These are phyloP conservation scores for Pichia kluyveri DNA, from an alignment of 805 yeast genomes.

Conservation along the genomic window DNA sequence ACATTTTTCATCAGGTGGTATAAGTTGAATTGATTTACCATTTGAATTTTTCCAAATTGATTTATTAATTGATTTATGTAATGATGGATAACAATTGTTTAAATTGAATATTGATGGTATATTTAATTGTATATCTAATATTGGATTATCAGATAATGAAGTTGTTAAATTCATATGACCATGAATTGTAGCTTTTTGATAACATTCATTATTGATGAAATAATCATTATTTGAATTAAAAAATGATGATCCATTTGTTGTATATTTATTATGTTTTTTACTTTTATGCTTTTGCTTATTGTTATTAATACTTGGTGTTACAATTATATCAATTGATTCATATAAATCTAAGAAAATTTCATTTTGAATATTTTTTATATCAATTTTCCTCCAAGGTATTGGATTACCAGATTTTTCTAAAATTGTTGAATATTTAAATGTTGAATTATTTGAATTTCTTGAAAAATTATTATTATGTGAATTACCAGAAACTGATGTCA, in stretches of 20 bases:
- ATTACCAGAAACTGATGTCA: too few relatives aligned
- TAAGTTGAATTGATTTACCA: constrained; percentile 48
- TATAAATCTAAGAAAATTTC: constrained; percentile 79
- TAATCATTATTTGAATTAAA: neutral
- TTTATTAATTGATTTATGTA: constrained; percentile 62
- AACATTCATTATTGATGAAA: neutral
- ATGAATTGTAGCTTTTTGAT: constrained; percentile 38
- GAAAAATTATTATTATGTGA: neutral
- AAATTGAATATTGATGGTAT: constrained; percentile 34
- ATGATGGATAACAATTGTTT: constrained; percentile 22
- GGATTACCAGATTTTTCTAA: constrained; percentile 28
- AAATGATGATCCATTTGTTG: too few relatives aligned
- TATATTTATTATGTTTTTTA: neutral
- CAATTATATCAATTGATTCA: constrained; percentile 53
- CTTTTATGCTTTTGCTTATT: constrained; percentile 2
- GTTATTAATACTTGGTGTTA: constrained; percentile 27
- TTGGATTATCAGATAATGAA: constrained; percentile 72
- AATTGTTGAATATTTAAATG: constrained; percentile 11
- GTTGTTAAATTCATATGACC: constrained; percentile 61
- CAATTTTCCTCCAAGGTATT: constrained; percentile 72
- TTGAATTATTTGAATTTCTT: too few relatives aligned
- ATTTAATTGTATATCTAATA: constrained; percentile 48
- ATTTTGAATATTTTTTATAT: constrained; percentile 66
- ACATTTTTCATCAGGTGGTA: constrained; percentile 84
- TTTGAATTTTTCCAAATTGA: constrained; percentile 36